These are phyloP conservation scores for Rutstroemia sp. DNA, from an alignment of 2,329 filamentous ascomycete genomes.

Conservation along the genomic window DNA sequence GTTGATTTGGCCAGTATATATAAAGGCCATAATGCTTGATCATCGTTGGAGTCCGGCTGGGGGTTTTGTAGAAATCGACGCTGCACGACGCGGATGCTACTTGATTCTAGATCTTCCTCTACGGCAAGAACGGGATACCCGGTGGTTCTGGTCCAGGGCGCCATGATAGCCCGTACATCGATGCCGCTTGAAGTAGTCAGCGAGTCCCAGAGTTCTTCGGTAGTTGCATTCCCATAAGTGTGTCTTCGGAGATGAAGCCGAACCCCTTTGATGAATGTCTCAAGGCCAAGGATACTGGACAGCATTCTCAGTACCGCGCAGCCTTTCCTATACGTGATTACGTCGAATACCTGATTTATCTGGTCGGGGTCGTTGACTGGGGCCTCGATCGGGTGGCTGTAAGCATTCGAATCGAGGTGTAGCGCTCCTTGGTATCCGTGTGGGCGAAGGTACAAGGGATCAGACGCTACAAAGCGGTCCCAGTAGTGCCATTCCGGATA, in stretches of 20 bases:
- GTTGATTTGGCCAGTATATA: conserved; percentile 60
- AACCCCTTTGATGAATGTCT: conserved; percentile 63
- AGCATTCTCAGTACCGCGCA: conserved; percentile 67
- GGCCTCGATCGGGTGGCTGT: conserved; percentile 13
- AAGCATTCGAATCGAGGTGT: conserved; percentile 11
- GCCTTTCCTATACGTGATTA: conserved; percentile 67
- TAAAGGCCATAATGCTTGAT: conserved; percentile 57
- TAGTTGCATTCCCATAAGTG: conserved; percentile 54
- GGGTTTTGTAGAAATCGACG: conserved; percentile 63
- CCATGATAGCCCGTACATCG: conserved; percentile 60
- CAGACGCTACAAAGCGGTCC: conserved; percentile 12
- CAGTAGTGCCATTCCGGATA: conserved; percentile 13
- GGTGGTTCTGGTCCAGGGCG: conserved; percentile 65
- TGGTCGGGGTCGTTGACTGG: conserved; percentile 4
- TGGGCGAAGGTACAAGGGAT: neutral
- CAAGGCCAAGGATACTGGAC: conserved; percentile 61
- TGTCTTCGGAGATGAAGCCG: conserved; percentile 62
- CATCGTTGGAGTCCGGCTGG: conserved; percentile 41
- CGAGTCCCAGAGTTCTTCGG: conserved; percentile 61
- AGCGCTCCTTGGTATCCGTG: conserved; percentile 12
- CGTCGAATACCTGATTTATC: conserved; percentile 66
- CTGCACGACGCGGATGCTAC: conserved; percentile 56
- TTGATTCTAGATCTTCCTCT: conserved; percentile 35
- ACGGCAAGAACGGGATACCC: conserved; percentile 63
- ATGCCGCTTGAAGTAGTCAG: conserved; percentile 62